These are phyloP conservation scores for Chenopodium album DNA, from an alignment of 148 eudicot species.

Conservation along the genomic window DNA sequence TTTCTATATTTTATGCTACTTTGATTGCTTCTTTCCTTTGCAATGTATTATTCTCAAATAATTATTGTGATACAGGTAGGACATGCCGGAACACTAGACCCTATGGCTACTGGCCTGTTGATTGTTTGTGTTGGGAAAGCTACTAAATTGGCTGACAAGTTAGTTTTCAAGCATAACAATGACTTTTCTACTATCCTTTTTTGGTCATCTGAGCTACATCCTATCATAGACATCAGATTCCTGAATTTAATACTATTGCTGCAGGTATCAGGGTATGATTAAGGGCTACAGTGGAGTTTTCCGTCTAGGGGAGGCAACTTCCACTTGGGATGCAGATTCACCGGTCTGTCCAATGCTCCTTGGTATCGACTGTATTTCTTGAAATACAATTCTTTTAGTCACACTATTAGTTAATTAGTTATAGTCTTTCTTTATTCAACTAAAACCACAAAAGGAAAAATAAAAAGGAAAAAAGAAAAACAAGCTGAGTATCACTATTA, in stretches of 20 bases:
- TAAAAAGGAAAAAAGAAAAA: background rate
- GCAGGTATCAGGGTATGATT: slow-evolving; percentile 96
- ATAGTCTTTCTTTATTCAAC: background rate
- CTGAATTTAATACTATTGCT: slow-evolving; percentile 20
- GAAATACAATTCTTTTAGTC: background rate
- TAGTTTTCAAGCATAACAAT: slow-evolving; percentile 9
- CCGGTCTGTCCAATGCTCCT: slow-evolving; percentile 56
- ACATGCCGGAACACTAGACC: slow-evolving; percentile 99
- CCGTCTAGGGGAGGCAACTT: slow-evolving; percentile 97
- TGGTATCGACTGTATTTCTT: slow-evolving; percentile 17
- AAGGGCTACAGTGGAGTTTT: slow-evolving; percentile 94
- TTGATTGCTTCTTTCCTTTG: slow-evolving; percentile 2
- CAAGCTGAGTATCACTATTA: background rate
- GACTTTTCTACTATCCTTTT: background rate
- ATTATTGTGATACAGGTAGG: slow-evolving; percentile 62
- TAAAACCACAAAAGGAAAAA: background rate
- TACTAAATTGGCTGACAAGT: slow-evolving; percentile 93
- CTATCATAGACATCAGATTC: background rate
- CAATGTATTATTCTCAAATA: background rate
- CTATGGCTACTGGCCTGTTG: slow-evolving; percentile 98
- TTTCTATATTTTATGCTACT: background rate
- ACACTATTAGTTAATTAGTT: slow-evolving; percentile 2
- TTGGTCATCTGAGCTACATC: background rate
- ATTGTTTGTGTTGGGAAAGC: slow-evolving; percentile 97
- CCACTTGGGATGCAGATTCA: slow-evolving; percentile 99